These are phyloP conservation scores for Rhododendron ovatum DNA, from an alignment of 148 eudicot genomes.

Conservation along the genomic window DNA sequence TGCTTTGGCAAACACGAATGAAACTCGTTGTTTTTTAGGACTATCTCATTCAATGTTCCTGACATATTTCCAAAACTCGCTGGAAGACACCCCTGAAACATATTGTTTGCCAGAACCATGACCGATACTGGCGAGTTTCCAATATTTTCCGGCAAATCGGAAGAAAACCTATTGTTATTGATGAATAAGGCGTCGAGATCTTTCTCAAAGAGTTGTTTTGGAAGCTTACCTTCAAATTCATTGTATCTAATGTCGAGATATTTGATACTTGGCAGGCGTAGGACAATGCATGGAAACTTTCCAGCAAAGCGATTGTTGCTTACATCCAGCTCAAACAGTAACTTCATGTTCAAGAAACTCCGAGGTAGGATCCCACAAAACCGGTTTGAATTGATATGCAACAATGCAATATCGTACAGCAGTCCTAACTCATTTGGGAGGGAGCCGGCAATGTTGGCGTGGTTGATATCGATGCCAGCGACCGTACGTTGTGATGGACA, in stretches of 20 bases:
- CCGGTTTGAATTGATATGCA: constrained; percentile 19
- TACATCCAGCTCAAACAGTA: constrained; percentile 17
- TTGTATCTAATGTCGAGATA: constrained; percentile 18
- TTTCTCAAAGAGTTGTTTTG: constrained; percentile 10
- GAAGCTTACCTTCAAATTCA: constrained; percentile 22
- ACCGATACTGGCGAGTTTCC: constrained; percentile 17
- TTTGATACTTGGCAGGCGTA: constrained; percentile 11
- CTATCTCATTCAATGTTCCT: constrained; percentile 14
- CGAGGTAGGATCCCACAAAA: constrained; percentile 17
- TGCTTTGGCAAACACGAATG: constrained; percentile 14
- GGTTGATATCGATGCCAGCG: constrained; percentile 15
- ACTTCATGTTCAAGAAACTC: constrained; percentile 16
- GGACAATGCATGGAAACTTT: constrained; percentile 12
- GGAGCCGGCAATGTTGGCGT: constrained; percentile 8
- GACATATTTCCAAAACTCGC: constrained; percentile 15
- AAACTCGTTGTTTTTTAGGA: constrained; percentile 13
- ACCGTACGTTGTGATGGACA: constrained; percentile 5
- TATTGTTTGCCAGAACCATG: constrained; percentile 16
- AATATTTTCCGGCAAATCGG: constrained; percentile 11
- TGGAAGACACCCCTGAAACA: constrained; percentile 16
- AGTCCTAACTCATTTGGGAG: constrained; percentile 24
- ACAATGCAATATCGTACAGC: constrained; percentile 14
- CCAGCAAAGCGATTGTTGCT: constrained; percentile 24
- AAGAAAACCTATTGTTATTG: constrained; percentile 17
- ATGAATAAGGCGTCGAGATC: constrained; percentile 19